Percentiles rank a stretch among this genome's conserved stretches.
phyloP scores from a whole-genome alignment of 163 green algal genomes.

The Chloromonas sp. region DNA sequence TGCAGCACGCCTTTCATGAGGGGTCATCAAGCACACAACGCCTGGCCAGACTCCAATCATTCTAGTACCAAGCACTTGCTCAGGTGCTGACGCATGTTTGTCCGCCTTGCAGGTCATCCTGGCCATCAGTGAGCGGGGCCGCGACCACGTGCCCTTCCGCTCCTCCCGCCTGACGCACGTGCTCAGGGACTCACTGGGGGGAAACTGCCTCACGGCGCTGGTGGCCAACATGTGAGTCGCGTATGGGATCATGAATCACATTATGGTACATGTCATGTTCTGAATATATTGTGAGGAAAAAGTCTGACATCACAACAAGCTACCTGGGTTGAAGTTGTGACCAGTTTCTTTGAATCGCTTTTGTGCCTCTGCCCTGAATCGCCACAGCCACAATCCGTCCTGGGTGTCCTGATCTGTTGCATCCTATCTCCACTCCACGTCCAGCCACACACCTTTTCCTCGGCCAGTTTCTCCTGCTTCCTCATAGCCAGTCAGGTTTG shows the following conservation, averaged over 20 bases:
- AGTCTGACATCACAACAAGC: not conserved
- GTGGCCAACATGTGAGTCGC: slow-evolving; percentile 60
- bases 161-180: slow-evolving; percentile 71
- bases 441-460: slow-evolving; percentile 22
- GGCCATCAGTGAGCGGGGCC: slow-evolving; percentile 36
- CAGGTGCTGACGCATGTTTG: not conserved
- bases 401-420: not conserved
- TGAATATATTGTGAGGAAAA: not conserved
- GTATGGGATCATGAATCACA: not conserved
- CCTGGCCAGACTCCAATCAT: not conserved
- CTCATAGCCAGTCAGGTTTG: slow-evolving; percentile 10
- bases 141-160: slow-evolving; percentile 61
- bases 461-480: slow-evolving; percentile 32
- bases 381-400: not conserved
- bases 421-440: not conserved
- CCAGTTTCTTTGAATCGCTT: no score
- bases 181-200: slow-evolving; percentile 72
- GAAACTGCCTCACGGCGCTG: slow-evolving; percentile 70
- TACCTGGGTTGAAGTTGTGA: no score
- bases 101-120: slow-evolving; percentile 41
- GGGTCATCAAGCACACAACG: no score
- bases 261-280: not conserved
- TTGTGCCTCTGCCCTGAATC: not conserved
- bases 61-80: not conserved
- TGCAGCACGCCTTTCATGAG: no score